Evolutionary conservation across 495 filamentous ascomycete genomes (phyloP), one percentile per base, ranked within the genome.

Genomic region (Glutinoglossum americanum): DNA sequence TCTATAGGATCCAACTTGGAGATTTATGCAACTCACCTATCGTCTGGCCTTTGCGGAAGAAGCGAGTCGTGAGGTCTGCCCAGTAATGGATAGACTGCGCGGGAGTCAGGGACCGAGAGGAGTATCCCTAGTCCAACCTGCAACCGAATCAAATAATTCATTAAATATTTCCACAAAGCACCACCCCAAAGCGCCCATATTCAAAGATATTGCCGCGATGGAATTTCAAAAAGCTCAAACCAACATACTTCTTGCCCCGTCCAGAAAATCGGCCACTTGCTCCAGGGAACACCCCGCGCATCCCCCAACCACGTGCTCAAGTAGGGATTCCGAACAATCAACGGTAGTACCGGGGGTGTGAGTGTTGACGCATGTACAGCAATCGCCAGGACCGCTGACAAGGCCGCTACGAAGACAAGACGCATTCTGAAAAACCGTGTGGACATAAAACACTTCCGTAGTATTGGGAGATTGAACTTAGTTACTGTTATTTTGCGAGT

Each of bases 211-310:
- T 15, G 53, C 15, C 13, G 6, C 13, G 6, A 15, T 8, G 37
- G 37, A 15, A 41, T 17, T 17, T 11, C 6, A 15, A 41, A 41
- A 60, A 58, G 39, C 60, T 11, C 35, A n/a, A n/a, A 65, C 61
- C 54, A 61, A 64, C 69, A 68, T 60, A 80, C 76, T 63, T 77
- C 79, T 64, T 83, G 76, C 21, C 90, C 89, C 15, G 86, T 93
- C 74, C 83, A 97, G 67, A 97, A 97, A 60, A 94, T 93, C 28
- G 89, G 90, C 89, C 90, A 97, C 66, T 80, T 79, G 35, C 79
- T 76, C 89, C 90, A 97, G n/a, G 90, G 90, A 21, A 72, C 73
- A 15, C 84, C 80, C 51, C 90, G 78, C 35, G 87, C 87, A 71
- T 83, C 76, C 11, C 75, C 76, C 54, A 94, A 68, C 88, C 89